Evolutionary conservation across 768 basidiomycete genomes (phyloP).

Genomic region (Collybia sordida): DNA sequence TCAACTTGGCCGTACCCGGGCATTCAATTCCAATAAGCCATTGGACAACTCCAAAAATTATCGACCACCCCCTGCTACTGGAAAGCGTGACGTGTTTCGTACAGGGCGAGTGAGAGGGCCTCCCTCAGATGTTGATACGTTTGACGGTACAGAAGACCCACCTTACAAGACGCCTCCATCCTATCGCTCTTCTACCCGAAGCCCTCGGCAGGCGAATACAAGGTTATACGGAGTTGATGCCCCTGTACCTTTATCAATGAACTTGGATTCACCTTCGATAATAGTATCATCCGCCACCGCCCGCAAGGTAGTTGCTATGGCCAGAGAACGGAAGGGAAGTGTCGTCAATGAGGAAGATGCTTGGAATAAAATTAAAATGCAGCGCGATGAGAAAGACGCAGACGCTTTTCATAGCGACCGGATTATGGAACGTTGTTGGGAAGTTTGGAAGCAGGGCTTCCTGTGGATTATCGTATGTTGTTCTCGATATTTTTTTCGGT

Average conservation of each 20-base stretch:
- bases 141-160: slow-evolving; percentile 30
- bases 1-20: neutral
- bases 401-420: slow-evolving; percentile 64
- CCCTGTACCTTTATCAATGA: slow-evolving; percentile 17
- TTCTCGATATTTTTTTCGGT: slow-evolving; percentile 5
- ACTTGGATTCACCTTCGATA: slow-evolving; percentile 6
- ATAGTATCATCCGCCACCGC: slow-evolving; percentile 19
- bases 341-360: slow-evolving; percentile 70
- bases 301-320: slow-evolving; percentile 25
- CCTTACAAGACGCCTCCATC: slow-evolving; percentile 47
- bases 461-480: slow-evolving; percentile 71
- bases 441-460: slow-evolving; percentile 71
- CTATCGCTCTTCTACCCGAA: slow-evolving; percentile 42
- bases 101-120: slow-evolving; percentile 1
- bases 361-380: slow-evolving; percentile 75
- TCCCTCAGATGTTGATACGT: slow-evolving; percentile 15
- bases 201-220: slow-evolving; percentile 10
- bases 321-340: slow-evolving; percentile 44
- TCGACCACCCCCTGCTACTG: slow-evolving; percentile 8
- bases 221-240: slow-evolving; percentile 19
- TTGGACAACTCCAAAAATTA: slow-evolving; percentile 7
- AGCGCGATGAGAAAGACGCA: slow-evolving; percentile 69
- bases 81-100: slow-evolving; percentile 7
- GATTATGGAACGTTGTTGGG: slow-evolving; percentile 70
- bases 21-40: slow-evolving; percentile 10